Percentiles rank a stretch among this genome's conserved stretches.
These are phyloP conservation scores for Linderina pennispora DNA, from an alignment of 192 early-diverging fungal species.

Conservation along the genomic window DNA sequence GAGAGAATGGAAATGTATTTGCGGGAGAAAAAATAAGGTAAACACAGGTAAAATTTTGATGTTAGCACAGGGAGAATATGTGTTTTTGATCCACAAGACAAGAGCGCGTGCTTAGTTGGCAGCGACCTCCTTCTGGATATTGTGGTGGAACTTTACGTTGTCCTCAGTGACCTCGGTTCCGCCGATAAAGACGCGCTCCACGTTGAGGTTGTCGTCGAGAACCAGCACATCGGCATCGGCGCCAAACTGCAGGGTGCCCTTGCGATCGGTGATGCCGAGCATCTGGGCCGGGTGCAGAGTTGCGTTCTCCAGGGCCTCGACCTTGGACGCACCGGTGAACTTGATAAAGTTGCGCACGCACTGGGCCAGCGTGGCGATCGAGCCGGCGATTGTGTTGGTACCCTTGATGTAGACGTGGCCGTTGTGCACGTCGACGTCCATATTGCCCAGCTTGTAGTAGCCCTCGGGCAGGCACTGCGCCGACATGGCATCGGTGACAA, in stretches of 20 bases:
- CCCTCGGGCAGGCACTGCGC: constrained; percentile 68
- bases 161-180: constrained; percentile 52
- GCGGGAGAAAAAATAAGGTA: too few relatives aligned
- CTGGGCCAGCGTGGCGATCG: constrained; percentile 58
- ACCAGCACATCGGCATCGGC: constrained; percentile 76
- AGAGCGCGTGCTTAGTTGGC: too few relatives aligned
- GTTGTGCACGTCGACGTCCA: constrained; percentile 56
- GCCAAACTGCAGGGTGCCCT: constrained; percentile 64
- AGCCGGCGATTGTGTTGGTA: constrained; percentile 70
- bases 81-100: too few relatives aligned
- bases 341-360: constrained; percentile 74
- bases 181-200: constrained; percentile 66
- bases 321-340: constrained; percentile 67
- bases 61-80: too few relatives aligned
- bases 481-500: constrained; percentile 79
- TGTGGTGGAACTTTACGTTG: constrained; percentile 24
- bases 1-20: too few relatives aligned
- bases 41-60: too few relatives aligned
- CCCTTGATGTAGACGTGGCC: constrained; percentile 68
- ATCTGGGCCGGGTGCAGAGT: constrained; percentile 71
- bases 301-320: constrained; percentile 76
- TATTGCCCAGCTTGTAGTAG: constrained; percentile 62
- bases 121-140: constrained; percentile 5
- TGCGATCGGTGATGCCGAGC: constrained; percentile 63
- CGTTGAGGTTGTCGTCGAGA: constrained; percentile 55